These are phyloP conservation scores for Celoporthe dispersa DNA, from an alignment of 2,329 filamentous ascomycete genomes.

Conservation along the genomic window DNA sequence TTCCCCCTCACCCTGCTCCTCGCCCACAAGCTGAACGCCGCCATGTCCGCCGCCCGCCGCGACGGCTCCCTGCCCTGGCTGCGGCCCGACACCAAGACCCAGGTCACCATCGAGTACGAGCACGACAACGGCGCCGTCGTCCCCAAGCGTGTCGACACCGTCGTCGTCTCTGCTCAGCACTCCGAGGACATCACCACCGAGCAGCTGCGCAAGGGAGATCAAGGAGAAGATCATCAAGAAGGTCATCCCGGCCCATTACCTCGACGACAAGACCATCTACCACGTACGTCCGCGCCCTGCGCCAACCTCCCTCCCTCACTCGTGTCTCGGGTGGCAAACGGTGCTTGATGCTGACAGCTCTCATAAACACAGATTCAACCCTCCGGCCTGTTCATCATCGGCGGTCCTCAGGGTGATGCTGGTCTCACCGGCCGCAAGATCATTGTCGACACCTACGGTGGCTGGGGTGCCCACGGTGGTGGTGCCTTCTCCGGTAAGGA, in stretches of 20 bases:
- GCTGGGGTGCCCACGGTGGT: slow-evolving; percentile 99
- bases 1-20: slow-evolving; percentile 93
- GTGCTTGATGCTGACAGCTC: background rate
- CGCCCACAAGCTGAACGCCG: slow-evolving; percentile 95
- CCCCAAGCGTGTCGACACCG: slow-evolving; percentile 90
- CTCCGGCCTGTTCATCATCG: slow-evolving; percentile 98
- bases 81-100: slow-evolving; percentile 98
- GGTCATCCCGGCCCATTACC: slow-evolving; percentile 89
- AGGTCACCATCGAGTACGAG: slow-evolving; percentile 98
- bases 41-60: slow-evolving; percentile 88
- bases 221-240: slow-evolving; percentile 93
- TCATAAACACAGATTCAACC: slow-evolving; percentile 73
- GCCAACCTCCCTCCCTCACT: background rate
- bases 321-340: background rate
- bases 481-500: slow-evolving; percentile 99
- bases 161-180: slow-evolving; percentile 97
- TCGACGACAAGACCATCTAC: slow-evolving; percentile 93
- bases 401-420: slow-evolving; percentile 97
- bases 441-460: slow-evolving; percentile 99
- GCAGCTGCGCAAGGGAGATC: slow-evolving; percentile 86
- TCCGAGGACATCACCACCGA: slow-evolving; percentile 83
- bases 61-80: slow-evolving; percentile 91
- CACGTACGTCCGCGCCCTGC: slow-evolving; percentile 65
- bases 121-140: slow-evolving; percentile 94
- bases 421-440: slow-evolving; percentile 99